phyloP scores from a whole-genome alignment of 441 rosid species.

The Kokia cookei region DNA sequence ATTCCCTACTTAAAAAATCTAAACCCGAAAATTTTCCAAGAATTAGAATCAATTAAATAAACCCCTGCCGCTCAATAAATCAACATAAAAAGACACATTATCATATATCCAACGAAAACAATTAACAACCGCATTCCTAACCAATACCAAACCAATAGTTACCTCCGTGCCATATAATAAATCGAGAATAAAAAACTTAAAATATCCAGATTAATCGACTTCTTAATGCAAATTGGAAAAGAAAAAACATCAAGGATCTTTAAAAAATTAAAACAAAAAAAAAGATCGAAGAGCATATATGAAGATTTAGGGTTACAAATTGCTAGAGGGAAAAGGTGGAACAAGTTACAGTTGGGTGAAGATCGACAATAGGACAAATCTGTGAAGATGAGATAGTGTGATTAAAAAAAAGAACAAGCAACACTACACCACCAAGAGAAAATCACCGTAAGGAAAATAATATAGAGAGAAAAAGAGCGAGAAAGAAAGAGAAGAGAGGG shows the following conservation, averaged over 20 bases:
- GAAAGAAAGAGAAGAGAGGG: constrained; percentile 19
- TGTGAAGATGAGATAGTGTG: constrained; percentile 29
- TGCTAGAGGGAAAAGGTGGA: not conserved
- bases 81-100: not conserved
- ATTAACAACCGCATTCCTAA: not conserved
- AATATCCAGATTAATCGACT: not conserved
- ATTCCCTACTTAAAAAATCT: constrained; percentile 1
- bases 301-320: constrained; percentile 23
- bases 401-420: not conserved
- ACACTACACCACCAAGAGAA: not conserved
- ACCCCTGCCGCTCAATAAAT: not conserved
- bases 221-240: not conserved
- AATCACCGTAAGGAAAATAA: constrained; percentile 9
- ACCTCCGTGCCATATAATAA: constrained; percentile 12
- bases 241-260: not conserved
- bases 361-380: constrained; percentile 28
- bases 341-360: constrained; percentile 29
- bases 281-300: constrained; percentile 15
- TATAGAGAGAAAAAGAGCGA: not conserved
- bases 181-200: not conserved
- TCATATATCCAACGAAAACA: not conserved
- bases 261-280: constrained; percentile 6
- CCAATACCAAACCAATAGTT: not conserved
- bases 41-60: not conserved
- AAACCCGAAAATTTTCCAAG: not conserved